Evolutionary conservation across 345 rosid genomes (phyloP).

Genomic region (Citrus sinensis): DNA sequence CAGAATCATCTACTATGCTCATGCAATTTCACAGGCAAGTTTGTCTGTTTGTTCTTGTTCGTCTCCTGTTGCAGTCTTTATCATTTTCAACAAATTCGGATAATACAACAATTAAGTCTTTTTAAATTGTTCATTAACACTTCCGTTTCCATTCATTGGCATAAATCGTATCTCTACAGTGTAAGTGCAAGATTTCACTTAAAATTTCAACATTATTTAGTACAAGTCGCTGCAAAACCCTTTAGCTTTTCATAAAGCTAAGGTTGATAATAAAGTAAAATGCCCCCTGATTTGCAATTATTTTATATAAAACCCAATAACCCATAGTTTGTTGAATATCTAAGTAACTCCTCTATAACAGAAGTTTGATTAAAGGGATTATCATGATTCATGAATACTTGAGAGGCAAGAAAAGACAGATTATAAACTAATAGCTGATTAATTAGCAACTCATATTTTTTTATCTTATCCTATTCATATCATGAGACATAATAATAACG

Average conservation of each 20-base stretch:
- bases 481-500: slow-evolving; percentile 12
- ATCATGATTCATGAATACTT: slow-evolving; percentile 26
- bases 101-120: neutral
- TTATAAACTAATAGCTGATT: slow-evolving; percentile 1
- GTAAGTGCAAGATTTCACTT: slow-evolving; percentile 4
- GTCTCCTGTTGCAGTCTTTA: neutral
- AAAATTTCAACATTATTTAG: slow-evolving; percentile 2
- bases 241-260: slow-evolving; percentile 21
- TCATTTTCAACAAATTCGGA: neutral
- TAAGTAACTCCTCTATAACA: neutral
- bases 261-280: slow-evolving; percentile 3
- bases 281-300: neutral
- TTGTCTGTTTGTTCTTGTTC: neutral
- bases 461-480: neutral
- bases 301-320: neutral
- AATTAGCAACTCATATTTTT: neutral
- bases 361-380: slow-evolving; percentile 11
- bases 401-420: slow-evolving; percentile 27
- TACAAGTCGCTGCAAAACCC: neutral
- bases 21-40: slow-evolving; percentile 70
- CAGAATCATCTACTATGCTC: slow-evolving; percentile 57
- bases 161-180: slow-evolving; percentile 9
- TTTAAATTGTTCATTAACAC: neutral
- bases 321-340: slow-evolving; percentile 16
- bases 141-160: slow-evolving; percentile 7